Percentiles rank a stretch among this genome's conserved stretches.
These are phyloP conservation scores for Puccinia triticina DNA, from an alignment of 1,284 basidiomycete genomes.

Conservation along the genomic window DNA sequence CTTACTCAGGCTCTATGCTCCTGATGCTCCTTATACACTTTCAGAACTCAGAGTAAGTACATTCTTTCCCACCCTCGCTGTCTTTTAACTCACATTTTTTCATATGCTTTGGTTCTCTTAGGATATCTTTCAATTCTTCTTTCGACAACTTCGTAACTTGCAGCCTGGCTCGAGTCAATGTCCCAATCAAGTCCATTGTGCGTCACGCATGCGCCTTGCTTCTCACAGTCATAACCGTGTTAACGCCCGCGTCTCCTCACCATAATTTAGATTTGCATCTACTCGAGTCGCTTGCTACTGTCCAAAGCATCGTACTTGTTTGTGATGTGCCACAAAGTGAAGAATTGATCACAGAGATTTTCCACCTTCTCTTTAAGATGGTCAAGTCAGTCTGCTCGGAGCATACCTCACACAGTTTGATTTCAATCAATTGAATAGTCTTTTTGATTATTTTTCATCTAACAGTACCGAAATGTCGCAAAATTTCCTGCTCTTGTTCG, in stretches of 20 bases:
- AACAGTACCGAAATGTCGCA: slow-evolving; percentile 72
- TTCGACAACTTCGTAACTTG: slow-evolving; percentile 78
- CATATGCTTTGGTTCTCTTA: neutral
- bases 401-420: neutral
- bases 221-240: neutral
- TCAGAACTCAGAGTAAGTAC: slow-evolving; percentile 69
- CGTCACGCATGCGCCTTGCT: slow-evolving; percentile 66
- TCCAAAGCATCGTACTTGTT: slow-evolving; percentile 90
- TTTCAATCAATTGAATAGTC: neutral
- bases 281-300: slow-evolving; percentile 84
- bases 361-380: slow-evolving; percentile 78
- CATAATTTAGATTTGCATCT: slow-evolving; percentile 71
- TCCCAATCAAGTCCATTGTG: slow-evolving; percentile 63
- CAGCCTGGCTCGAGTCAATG: slow-evolving; percentile 65
- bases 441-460: slow-evolving; percentile 52
- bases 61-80: neutral
- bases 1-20: slow-evolving; percentile 87
- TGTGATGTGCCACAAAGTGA: slow-evolving; percentile 86
- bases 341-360: slow-evolving; percentile 79
- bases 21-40: slow-evolving; percentile 91
- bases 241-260: neutral
- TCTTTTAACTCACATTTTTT: neutral
- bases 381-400: slow-evolving; percentile 64
- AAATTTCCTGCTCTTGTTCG: slow-evolving; percentile 84
- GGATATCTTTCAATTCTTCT: slow-evolving; percentile 94